Base-by-base conservation (phyloP, 768 basidiomycete species). In the Pholiota molesta region DNA sequence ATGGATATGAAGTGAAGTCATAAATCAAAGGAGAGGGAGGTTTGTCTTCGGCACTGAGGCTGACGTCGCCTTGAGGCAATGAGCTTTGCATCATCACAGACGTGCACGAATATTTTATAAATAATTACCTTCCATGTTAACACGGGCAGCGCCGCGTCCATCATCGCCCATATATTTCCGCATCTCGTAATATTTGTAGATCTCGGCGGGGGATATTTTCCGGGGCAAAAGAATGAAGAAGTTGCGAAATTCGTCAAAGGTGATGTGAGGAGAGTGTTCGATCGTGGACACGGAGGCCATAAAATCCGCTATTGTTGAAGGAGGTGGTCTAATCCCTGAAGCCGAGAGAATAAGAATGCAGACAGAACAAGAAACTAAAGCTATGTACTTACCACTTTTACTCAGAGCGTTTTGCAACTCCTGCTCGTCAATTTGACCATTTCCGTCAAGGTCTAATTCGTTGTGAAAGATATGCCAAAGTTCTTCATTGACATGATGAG, bases 401-500 rank as follows among this genome's bases (percentile, higher is more conserved):
- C 77, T 74, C 49, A 97, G 76, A 28, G 80, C 79, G 28, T 70
- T 62, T 35, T 72, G 67, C 33, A 81, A 73, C 62, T 82, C 80
- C 29, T 72, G 66, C 28, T 83, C 78, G 69, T 95, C 94, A 31
- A 97, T 73, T 59, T 84, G 85, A 8, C 94, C 95, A 74, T 97
- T 93, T 28, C 91, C 85, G 69, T 97, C 94, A 63, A 94, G 79
- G 77, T 97, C 96, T 53, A 97, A 83, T 68, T 95, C 91, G 70
- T 94, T 83, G 65, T 93, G 92, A 75, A 97, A 97, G 59, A 95
- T 88, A 55, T 85, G 80, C 96, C 96, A 97, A 21, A 97, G 80
- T 74, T 97, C 95, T 94, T 40, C 37, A 31, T 29, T 52, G 23
- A 49, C 40, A 37, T 28, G 40, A 29, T n/a, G 23, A 21, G 21